These are phyloP conservation scores for Neospermospora avenae DNA, from an alignment of 2,329 filamentous ascomycete species.

Conservation along the genomic window DNA sequence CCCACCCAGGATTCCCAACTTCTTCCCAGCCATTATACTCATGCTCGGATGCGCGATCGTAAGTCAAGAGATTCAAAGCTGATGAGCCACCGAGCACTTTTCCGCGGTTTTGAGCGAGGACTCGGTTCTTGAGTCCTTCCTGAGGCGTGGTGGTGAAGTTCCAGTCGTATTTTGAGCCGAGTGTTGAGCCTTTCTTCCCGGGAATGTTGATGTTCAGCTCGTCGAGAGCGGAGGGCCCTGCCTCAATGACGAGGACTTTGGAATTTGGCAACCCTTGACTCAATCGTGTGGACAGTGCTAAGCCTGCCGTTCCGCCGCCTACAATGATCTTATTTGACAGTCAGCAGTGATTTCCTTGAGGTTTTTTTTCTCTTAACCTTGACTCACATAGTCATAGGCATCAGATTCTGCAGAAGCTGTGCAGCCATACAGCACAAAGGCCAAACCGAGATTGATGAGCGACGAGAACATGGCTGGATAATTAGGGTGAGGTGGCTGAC, in stretches of 20 bases:
- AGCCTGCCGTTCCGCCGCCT: constrained; percentile 45
- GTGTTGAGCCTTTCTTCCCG: constrained; percentile 35
- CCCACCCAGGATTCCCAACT: constrained; percentile 43
- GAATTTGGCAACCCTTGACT: constrained; percentile 37
- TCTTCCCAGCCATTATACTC: constrained; percentile 41
- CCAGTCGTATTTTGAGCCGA: constrained; percentile 42
- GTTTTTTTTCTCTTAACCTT: not conserved
- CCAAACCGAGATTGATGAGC: not conserved
- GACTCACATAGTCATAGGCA: constrained; percentile 3
- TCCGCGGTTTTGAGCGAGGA: constrained; percentile 27
- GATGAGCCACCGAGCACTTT: constrained; percentile 38
- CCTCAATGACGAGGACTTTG: constrained; percentile 35
- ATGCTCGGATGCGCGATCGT: constrained; percentile 20
- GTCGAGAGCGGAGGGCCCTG: constrained; percentile 28
- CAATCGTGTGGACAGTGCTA: constrained; percentile 42
- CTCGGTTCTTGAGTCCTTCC: constrained; percentile 29
- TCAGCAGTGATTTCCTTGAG: not conserved
- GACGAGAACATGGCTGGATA: not conserved
- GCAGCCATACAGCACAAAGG: not conserved
- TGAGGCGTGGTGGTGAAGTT: constrained; percentile 39
- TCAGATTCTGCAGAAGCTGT: not conserved
- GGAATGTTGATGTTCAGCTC: constrained; percentile 40
- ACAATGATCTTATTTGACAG: constrained; percentile 36
- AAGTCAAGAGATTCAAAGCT: constrained; percentile 34
- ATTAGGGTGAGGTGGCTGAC: not conserved